Base-by-base conservation (phyloP, 768 basidiomycete species). In the Daedalea quercina region DNA sequence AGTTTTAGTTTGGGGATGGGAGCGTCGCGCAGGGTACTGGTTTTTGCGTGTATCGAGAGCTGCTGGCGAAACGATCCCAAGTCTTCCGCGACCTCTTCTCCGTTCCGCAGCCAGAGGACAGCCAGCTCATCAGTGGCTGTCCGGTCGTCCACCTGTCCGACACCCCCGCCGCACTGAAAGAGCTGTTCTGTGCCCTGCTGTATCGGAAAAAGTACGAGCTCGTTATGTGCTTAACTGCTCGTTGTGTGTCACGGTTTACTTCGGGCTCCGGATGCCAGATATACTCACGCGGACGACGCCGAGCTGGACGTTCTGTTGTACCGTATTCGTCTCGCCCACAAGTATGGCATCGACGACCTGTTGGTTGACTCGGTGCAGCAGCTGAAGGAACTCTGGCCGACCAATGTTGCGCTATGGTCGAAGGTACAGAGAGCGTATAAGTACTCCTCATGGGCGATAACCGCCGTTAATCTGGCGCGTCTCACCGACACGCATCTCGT, bases 1-100 rank as follows among this genome's bases (percentile, higher is more conserved):
- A 57, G 25, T 44, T 57, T 26, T 58, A 51, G 53, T 49, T 42
- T 28, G 44, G 41, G 1, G 57, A 58, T 22, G 57, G 57, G 9
- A 54, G 34, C 33, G n/a, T 44, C n/a, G 43, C 47, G 12, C 1
- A 31, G 1, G 25, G 3, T 23, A 24, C n/a, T 4, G 24, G 13
- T n/a, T 56, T 53, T 42, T 42, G 53, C 12, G 54, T 55, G 9
- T 49, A 55, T 42, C n/a, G 23, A n/a, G 54, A 50, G 20, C 3
- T 20, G 8, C 47, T 49, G 13, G 26, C 47, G 15, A 19, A 24
- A 2, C 3, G 13, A 3, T 49, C 47, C 15, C 9, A 13, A 22
- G 34, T 37, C 28, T 49, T 49, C 19, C 11, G 47, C 47, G 24
- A 49, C 9, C 20, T 49, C 28, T 24, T 49, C n/a, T 6, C 3